phyloP scores from a whole-genome alignment of 2,329 filamentous ascomycete genomes.

The Penicillium crustosum region DNA sequence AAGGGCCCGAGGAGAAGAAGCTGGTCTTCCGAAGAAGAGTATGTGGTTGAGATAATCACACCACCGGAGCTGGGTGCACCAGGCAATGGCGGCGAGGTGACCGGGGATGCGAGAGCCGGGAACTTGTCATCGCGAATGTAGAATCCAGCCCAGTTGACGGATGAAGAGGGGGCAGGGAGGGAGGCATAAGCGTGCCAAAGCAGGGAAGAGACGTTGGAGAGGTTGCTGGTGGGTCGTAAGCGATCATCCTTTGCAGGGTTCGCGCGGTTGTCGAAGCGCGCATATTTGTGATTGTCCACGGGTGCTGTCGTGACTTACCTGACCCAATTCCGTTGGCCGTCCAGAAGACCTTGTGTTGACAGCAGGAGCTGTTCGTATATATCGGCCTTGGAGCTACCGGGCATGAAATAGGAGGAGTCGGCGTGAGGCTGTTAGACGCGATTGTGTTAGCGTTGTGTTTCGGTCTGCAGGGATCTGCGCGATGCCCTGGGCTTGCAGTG shows the following conservation, averaged over 20 bases:
- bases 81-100: slow-evolving; percentile 24
- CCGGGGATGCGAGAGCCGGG: slow-evolving; percentile 28
- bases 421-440: slow-evolving; percentile 45
- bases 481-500: not conserved
- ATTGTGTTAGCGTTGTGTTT: slow-evolving; percentile 6
- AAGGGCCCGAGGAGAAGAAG: slow-evolving; percentile 49
- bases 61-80: slow-evolving; percentile 6
- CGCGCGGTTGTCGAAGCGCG: not conserved
- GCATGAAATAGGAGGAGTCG: slow-evolving; percentile 47
- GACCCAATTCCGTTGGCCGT: slow-evolving; percentile 50
- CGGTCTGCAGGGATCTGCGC: not conserved
- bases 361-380: slow-evolving; percentile 45
- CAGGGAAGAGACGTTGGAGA: slow-evolving; percentile 50
- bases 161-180: slow-evolving; percentile 44
- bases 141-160: slow-evolving; percentile 52
- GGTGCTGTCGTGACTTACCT: slow-evolving; percentile 28
- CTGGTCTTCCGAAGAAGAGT: slow-evolving; percentile 25
- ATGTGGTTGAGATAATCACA: slow-evolving; percentile 26
- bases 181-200: slow-evolving; percentile 50
- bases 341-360: slow-evolving; percentile 40
- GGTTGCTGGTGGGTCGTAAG: slow-evolving; percentile 36
- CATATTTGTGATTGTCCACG: not conserved
- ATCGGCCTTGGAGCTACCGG: slow-evolving; percentile 41
- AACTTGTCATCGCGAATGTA: slow-evolving; percentile 48
- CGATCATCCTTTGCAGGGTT: not conserved